Evolutionary conservation across 352 stramenopile species (phyloP), one percentile per base, ranked within the genome.

Genomic region (Chrysophaeum taylorii): DNA sequence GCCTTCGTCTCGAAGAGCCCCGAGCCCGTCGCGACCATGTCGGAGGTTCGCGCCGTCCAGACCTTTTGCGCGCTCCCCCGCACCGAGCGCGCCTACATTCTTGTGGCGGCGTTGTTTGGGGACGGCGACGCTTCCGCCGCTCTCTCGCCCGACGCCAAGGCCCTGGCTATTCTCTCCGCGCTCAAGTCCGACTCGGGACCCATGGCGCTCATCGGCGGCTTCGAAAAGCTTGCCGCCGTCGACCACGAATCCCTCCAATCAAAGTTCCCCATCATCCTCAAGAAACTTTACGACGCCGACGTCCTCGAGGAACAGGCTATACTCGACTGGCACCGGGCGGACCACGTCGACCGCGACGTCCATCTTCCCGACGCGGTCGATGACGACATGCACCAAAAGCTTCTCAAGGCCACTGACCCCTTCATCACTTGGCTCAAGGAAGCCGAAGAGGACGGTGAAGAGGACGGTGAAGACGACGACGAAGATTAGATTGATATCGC

Each of bases 391-490:
- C 84, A 89, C 54, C 82, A 80, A 16, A 84, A 84, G 63, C 80
- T 98, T 50, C 86, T 88, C 70, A 78, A 80, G 18, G 82, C 94
- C 70, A 82, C 95, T 31, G 84, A 94, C 76, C 92, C 92, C 2
- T 96, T 98, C 70, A 87, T 97, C 48, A 91, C 94, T 64, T 98
- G 94, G 94, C 87, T 98, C 33, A 86, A 97, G 84, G 96, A 98
- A 80, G 91, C 90, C 48, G 89, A 95, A 70, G 89, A 94, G 53
- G 89, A 94, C 71, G 91, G 89, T 50, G 85, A 88, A 4, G 74
- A 78, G 45, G 86, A 87, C 14, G 87, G 90, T 23, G 77, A 79
- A n/a, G 77, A 76, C 36, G 76, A 79, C 37, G 75, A 78, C 14
- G 69, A 63, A 37, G 74, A 80, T 36, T 73, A 80, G n/a, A n/a